phyloP scores from a whole-genome alignment of 108 stramenopile species.

The Cyclotella baltica region DNA sequence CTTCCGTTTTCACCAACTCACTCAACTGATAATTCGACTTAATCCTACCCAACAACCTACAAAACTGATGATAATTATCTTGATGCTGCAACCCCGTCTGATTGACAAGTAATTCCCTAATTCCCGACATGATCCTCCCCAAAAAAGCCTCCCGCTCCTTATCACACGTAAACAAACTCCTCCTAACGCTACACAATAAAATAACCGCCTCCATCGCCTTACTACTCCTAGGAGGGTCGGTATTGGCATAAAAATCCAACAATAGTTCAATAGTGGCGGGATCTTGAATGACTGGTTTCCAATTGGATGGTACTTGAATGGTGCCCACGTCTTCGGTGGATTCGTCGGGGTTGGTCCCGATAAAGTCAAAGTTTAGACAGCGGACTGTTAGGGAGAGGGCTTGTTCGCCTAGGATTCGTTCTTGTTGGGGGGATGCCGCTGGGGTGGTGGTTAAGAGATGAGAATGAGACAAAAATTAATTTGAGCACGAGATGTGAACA shows the following conservation, averaged over 20 bases:
- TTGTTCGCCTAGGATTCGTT: conserved; percentile 86
- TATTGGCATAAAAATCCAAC: conserved; percentile 95
- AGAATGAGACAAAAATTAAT: conserved; percentile 5
- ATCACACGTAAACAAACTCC: conserved; percentile 94
- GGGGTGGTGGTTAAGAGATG: not conserved
- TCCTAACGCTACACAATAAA: conserved; percentile 87
- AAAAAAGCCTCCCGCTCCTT: conserved; percentile 94
- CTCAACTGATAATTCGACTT: conserved; percentile 98
- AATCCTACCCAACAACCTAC: conserved; percentile 94
- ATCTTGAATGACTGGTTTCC: conserved; percentile 91
- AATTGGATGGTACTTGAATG: conserved; percentile 95
- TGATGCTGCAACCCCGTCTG: conserved; percentile 95
- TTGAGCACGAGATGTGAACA: too few species aligned
- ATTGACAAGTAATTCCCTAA: conserved; percentile 89
- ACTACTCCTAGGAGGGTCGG: conserved; percentile 89
- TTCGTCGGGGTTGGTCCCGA: conserved; percentile 98
- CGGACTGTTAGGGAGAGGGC: conserved; percentile 84
- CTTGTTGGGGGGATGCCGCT: conserved; percentile 78
- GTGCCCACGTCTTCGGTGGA: conserved; percentile 97
- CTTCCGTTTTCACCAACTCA: conserved; percentile 93
- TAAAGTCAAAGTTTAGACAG: conserved; percentile 97
- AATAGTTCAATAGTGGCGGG: conserved; percentile 88
- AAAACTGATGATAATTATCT: conserved; percentile 98
- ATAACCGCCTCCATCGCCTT: conserved; percentile 96
- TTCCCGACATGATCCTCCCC: conserved; percentile 83